Evolutionary conservation across 75 land plant genomes (phyloP), one percentile per base, ranked within the genome.

Genomic region (Chamaecyparis obtusa): DNA sequence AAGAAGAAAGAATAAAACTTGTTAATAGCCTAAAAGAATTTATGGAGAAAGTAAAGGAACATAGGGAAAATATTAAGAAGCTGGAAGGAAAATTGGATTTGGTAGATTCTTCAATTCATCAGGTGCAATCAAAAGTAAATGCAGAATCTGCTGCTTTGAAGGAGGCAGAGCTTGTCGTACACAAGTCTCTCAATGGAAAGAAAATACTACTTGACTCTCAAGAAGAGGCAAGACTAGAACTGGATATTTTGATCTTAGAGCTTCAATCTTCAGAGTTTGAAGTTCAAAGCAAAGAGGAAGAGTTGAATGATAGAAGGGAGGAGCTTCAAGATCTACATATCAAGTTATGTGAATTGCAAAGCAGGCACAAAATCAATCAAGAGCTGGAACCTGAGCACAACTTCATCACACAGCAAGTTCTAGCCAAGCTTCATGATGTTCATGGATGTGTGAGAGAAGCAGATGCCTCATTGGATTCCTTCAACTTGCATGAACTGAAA

Each of bases 1-100:
- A 92, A 87, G 94, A 91, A 85, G 95, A 94, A 85, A 86, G 90
- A 86, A 91, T 86, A 17, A 94, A 91, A 74, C 81, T 94, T 51
- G 88, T 91, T 36, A 85, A 21, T 79, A 89, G 86, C 83, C 83
- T 89, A 46, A 94, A 89, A 86, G 17, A 82, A 37, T 72, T 60
- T 5, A 36, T 51, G 33, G 92, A 90, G 80, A 87, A 84, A 37
- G 86, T 92, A 35, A 83, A 46, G 1, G 71, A 16, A 6, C 19
- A 90, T 21, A 89, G 83, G 74, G 90, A 41, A 85, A 90, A 90
- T 15, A 32, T 83, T 9, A 55, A 84, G 75, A 89, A 87, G 43
- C 43, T 88, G 44, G 89, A 75, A 8, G 88, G 37, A 69, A 80
- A 78, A 30, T 80, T 39, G 60, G 79, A 77, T 33, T 83, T 84